Evolutionary conservation across 768 basidiomycete genomes (phyloP), one percentile per base, ranked within the genome.

Genomic region (Coprinopsis cinerea): DNA sequence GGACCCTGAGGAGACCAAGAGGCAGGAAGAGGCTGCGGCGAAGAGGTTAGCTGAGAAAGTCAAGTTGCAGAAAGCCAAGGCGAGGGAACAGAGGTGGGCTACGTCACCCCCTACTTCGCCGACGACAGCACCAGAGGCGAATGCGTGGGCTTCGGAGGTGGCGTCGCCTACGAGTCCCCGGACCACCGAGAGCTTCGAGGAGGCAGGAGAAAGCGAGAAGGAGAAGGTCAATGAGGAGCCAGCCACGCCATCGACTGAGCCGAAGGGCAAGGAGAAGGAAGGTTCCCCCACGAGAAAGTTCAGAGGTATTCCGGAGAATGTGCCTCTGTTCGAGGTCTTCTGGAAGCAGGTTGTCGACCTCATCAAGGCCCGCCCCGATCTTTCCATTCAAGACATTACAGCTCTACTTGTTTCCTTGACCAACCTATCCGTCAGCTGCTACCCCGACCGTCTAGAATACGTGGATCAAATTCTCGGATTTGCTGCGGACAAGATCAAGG

Each of bases 291-390:
- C 82, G 28, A 81, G 76, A 59, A 96, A 94, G 67, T 98, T 96
- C 72, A 74, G 96, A 64, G 96, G 96, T 17, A 83, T 98, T 36
- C 96, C 96, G 6, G 89, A 93, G 63, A 79, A 97, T 56, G 96
- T 96, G 20, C 90, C 87, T 61, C 68, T 99, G 45, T 99, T 99
- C 54, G 96, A 99, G 63, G 93, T 98, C 10, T 99, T 98, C 64
- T 99, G 96, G 95, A 85, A 88, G 55, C 96, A 99, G 64, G 92
- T 98, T 4, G 94, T 98, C 10, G 88, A 96, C 63, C 80, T 99
- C 23, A 94, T 99, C 74, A 96, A 94, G 93, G 94, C 95, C 53
- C 88, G 96, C 53, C 96, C 96, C 11, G 96, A 99, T 65, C 70
- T 99, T 26, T 92, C 92, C 40, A 92, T 99, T 62, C 95, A 97